Conservation (phyloP, 2,329 filamentous ascomycete species). For the Xylariaceae sp. region DNA sequence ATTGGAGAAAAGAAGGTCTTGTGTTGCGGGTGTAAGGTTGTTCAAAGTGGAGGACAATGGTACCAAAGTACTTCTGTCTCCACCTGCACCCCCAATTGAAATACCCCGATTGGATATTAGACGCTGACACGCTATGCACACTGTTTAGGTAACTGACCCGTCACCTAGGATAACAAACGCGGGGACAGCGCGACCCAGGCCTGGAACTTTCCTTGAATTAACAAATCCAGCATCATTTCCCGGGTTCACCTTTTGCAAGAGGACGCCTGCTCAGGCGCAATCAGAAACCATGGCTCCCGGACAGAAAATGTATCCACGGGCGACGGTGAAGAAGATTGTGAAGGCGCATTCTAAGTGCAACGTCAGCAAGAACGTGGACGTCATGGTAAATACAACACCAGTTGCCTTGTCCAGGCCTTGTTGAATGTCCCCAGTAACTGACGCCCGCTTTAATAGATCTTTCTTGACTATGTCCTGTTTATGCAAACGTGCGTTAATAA, state of each 20-base stretch:
- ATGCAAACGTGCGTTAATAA: conserved; percentile 57
- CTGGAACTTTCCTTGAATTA: too few relatives aligned
- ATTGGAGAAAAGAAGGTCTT: too few relatives aligned
- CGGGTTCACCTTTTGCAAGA: background rate
- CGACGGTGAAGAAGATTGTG: conserved; percentile 80
- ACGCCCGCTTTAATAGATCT: conserved; percentile 57
- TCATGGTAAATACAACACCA: conserved; percentile 54
- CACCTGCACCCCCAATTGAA: too few relatives aligned
- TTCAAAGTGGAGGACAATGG: background rate
- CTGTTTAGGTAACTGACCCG: too few relatives aligned
- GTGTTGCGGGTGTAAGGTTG: conserved; percentile 1
- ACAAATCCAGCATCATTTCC: background rate
- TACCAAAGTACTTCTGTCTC: too few relatives aligned
- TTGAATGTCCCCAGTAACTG: conserved; percentile 21
- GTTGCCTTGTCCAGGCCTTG: conserved; percentile 22
- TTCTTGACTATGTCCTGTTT: conserved; percentile 78
- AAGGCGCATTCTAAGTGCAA: conserved; percentile 80
- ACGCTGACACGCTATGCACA: too few relatives aligned
- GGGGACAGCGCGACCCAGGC: too few relatives aligned
- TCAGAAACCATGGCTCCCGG: conserved; percentile 48
- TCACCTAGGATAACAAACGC: too few relatives aligned
- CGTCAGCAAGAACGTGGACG: conserved; percentile 79
- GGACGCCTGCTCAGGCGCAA: background rate
- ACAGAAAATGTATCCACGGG: conserved; percentile 76
- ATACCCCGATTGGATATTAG: too few relatives aligned